Conservation (phyloP, 1,284 basidiomycete species). For the Pseudozyma thailandica region DNA sequence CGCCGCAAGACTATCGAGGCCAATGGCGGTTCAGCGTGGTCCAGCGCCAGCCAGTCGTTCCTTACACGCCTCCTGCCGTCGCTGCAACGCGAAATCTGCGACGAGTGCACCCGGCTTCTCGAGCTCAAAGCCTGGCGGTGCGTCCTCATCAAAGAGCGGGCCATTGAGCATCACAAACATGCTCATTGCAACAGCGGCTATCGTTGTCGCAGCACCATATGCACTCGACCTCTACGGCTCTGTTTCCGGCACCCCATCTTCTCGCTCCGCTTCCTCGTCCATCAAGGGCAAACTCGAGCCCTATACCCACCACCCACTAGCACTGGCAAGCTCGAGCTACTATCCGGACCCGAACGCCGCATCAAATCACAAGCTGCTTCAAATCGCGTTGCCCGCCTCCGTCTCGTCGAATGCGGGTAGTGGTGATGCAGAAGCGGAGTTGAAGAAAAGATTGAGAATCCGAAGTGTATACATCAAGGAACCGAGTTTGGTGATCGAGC, state of each 20-base stretch:
- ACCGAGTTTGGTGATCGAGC: slow-evolving; percentile 52
- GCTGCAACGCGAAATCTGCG: neutral
- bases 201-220: slow-evolving; percentile 10
- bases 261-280: slow-evolving; percentile 13
- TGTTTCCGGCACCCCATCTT: slow-evolving; percentile 8
- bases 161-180: slow-evolving; percentile 22
- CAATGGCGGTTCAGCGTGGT: neutral
- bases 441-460: slow-evolving; percentile 19
- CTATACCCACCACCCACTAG: slow-evolving; percentile 20
- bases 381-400: slow-evolving; percentile 21
- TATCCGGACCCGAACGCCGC: slow-evolving; percentile 20
- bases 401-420: neutral
- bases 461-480: slow-evolving; percentile 51
- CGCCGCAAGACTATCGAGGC: neutral
- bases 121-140: slow-evolving; percentile 3
- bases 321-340: slow-evolving; percentile 13
- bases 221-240: slow-evolving; percentile 21
- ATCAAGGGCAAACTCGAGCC: slow-evolving; percentile 34
- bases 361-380: slow-evolving; percentile 30
- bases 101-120: neutral
- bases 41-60: neutral
- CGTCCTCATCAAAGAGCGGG: neutral
- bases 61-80: slow-evolving; percentile 16
- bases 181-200: slow-evolving; percentile 18
- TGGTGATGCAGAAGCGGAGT: neutral